phyloP scores from a whole-genome alignment of 208 protist genomes.

The Wallacemonas sp. region DNA sequence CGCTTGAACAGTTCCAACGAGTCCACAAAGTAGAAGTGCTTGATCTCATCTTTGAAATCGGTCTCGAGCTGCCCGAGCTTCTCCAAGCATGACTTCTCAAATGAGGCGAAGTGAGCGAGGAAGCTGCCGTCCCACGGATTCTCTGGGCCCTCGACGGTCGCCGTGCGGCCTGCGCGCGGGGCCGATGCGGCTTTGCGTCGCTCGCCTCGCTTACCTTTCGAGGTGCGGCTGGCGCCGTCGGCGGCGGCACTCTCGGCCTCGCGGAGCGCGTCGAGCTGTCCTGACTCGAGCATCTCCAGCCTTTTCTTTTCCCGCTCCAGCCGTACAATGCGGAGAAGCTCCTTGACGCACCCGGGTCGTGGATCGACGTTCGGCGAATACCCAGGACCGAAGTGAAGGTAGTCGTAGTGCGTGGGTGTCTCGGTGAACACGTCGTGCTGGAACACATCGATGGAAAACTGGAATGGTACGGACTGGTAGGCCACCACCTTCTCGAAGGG shows the following conservation, averaged over 20 bases:
- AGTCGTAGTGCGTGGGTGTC: slow-evolving; percentile 88
- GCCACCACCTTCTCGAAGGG: slow-evolving; percentile 75
- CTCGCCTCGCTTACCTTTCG: slow-evolving; percentile 13
- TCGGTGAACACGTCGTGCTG: slow-evolving; percentile 84
- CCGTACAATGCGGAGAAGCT: slow-evolving; percentile 78
- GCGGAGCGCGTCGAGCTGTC: slow-evolving; percentile 40
- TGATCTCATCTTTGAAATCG: slow-evolving; percentile 74
- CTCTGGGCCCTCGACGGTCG: slow-evolving; percentile 43
- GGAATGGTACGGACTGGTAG: slow-evolving; percentile 85
- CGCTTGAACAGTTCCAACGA: slow-evolving; percentile 84
- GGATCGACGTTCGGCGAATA: slow-evolving; percentile 86
- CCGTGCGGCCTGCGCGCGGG: slow-evolving; percentile 29
- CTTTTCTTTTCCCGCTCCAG: slow-evolving; percentile 75
- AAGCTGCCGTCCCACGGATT: slow-evolving; percentile 84
- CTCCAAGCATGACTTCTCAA: slow-evolving; percentile 86
- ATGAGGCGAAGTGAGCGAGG: slow-evolving; percentile 86
- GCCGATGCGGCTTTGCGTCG: slow-evolving; percentile 26
- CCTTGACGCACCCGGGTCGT: slow-evolving; percentile 51
- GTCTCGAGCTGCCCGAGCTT: slow-evolving; percentile 79
- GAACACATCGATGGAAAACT: slow-evolving; percentile 91
- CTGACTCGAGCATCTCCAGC: slow-evolving; percentile 48
- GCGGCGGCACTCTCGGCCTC: neutral
- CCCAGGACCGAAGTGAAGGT: slow-evolving; percentile 84
- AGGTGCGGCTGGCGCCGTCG: slow-evolving; percentile 7
- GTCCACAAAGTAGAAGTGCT: slow-evolving; percentile 85